Evolutionary conservation across 805 yeast species (phyloP).

Genomic region (Starmerella gropengiesseri): DNA sequence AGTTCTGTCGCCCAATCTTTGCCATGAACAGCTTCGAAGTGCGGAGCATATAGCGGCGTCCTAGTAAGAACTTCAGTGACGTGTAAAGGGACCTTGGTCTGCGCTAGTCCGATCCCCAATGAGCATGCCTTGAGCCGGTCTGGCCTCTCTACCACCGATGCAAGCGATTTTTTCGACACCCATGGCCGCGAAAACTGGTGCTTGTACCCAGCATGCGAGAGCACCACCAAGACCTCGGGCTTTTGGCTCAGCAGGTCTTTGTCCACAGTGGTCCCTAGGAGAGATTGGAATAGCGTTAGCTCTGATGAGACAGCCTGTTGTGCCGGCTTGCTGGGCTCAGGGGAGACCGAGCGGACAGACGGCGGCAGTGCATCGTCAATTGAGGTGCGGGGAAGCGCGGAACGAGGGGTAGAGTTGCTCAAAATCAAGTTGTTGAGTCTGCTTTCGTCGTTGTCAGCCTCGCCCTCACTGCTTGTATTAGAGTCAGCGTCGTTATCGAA

Average conservation of each 20-base stretch:
- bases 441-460: slow-evolving; percentile 3
- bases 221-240: slow-evolving; percentile 31
- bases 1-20: slow-evolving; percentile 56
- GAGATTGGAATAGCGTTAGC: neutral
- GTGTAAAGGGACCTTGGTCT: slow-evolving; percentile 46
- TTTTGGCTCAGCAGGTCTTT: neutral
- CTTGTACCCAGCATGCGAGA: slow-evolving; percentile 59
- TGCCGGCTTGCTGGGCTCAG: neutral
- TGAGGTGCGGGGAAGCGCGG: slow-evolving; percentile 27
- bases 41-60: slow-evolving; percentile 42
- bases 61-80: slow-evolving; percentile 34
- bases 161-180: slow-evolving; percentile 56
- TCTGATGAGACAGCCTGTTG: neutral
- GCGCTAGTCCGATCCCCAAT: slow-evolving; percentile 68
- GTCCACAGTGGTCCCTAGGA: neutral
- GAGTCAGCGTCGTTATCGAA: neutral
- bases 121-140: slow-evolving; percentile 66
- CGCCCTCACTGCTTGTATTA: neutral
- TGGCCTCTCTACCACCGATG: slow-evolving; percentile 73
- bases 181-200: slow-evolving; percentile 68
- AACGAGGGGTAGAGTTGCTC: slow-evolving; percentile 27
- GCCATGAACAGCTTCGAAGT: slow-evolving; percentile 64
- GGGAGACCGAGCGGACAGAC: neutral
- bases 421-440: neutral
- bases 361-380: slow-evolving; percentile 3